phyloP scores from a whole-genome alignment of 768 basidiomycete genomes.

The Boletus huronensis region DNA sequence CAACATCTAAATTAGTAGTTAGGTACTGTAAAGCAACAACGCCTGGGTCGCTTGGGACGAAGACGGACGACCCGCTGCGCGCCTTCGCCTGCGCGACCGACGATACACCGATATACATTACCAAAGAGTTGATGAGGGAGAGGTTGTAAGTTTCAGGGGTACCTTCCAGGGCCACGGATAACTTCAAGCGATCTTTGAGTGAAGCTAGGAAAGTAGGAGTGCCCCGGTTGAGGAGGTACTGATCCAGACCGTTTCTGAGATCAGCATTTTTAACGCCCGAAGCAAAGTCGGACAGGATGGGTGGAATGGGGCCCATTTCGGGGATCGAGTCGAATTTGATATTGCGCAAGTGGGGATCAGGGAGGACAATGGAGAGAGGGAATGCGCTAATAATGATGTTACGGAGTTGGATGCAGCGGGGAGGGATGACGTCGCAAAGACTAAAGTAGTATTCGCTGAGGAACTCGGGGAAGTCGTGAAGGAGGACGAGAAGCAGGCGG shows the following conservation, averaged over 20 bases:
- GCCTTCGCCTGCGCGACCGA: constrained; percentile 88
- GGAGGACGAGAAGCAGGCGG: constrained; percentile 86
- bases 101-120: constrained; percentile 94
- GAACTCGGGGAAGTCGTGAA: constrained; percentile 99
- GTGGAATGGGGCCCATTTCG: constrained; percentile 91
- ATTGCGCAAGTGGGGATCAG: constrained; percentile 81
- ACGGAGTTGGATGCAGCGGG: constrained; percentile 90
- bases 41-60: constrained; percentile 78
- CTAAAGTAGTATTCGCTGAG: constrained; percentile 95
- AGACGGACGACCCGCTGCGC: constrained; percentile 75
- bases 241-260: constrained; percentile 75
- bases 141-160: constrained; percentile 73
- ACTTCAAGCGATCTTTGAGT: constrained; percentile 71
- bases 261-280: constrained; percentile 78
- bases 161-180: constrained; percentile 44
- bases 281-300: constrained; percentile 88
- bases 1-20: constrained; percentile 78
- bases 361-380: constrained; percentile 74
- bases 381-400: constrained; percentile 97
- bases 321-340: constrained; percentile 71
- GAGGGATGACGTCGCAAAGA: constrained; percentile 89
- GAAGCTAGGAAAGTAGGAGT: constrained; percentile 68
- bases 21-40: constrained; percentile 83
- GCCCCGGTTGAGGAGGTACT: constrained; percentile 77
- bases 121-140: constrained; percentile 87